These are phyloP conservation scores for Ailanthus altissimus DNA, from an alignment of 345 rosid species.

Conservation along the genomic window DNA sequence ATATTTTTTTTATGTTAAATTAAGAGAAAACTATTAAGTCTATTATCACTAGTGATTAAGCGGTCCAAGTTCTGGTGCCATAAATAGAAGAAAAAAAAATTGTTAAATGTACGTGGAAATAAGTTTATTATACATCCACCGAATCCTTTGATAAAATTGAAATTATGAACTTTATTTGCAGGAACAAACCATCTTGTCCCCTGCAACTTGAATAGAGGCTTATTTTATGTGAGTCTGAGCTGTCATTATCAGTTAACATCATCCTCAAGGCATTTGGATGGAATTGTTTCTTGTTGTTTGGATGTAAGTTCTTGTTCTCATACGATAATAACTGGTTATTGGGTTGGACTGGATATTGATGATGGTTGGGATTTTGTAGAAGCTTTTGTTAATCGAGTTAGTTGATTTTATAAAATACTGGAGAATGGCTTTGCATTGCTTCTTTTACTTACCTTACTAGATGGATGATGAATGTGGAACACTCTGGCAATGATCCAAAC, in stretches of 20 bases:
- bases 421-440: slow-evolving; percentile 14
- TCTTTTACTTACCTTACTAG: not conserved
- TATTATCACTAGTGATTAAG: not conserved
- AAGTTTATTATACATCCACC: too few relatives aligned
- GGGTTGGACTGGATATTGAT: slow-evolving; percentile 75
- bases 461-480: slow-evolving; percentile 21
- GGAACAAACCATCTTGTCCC: slow-evolving; percentile 28
- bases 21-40: too few relatives aligned
- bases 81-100: not conserved
- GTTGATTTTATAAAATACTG: slow-evolving; percentile 24
- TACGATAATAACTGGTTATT: slow-evolving; percentile 48
- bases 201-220: slow-evolving; percentile 24
- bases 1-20: too few relatives aligned
- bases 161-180: slow-evolving; percentile 28
- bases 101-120: not conserved
- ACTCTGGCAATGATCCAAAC: slow-evolving; percentile 5
- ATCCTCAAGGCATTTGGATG: slow-evolving; percentile 27
- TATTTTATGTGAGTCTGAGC: slow-evolving; percentile 26
- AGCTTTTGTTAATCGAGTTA: slow-evolving; percentile 44
- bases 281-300: slow-evolving; percentile 35
- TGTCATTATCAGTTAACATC: slow-evolving; percentile 20
- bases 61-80: not conserved
- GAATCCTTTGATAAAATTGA: slow-evolving; percentile 13
- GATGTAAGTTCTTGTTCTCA: slow-evolving; percentile 38
- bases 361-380: slow-evolving; percentile 79